A percentile compares a stretch with the other conserved stretches of the same genome.
These are phyloP conservation scores for Pichia exigua DNA, from an alignment of 805 yeast species.

Conservation along the genomic window DNA sequence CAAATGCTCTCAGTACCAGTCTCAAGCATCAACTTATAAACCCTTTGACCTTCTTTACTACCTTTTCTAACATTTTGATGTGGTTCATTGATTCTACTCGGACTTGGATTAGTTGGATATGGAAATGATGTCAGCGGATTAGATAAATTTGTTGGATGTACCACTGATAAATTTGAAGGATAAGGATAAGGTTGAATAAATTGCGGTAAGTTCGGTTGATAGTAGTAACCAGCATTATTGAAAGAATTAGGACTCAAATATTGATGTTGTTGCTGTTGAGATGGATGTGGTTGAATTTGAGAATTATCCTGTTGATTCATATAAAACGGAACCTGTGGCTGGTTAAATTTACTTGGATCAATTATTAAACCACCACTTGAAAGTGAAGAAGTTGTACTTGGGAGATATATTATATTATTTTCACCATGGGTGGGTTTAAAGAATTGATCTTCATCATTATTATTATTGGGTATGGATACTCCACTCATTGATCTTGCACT, in stretches of 20 bases:
- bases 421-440: not conserved
- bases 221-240: not conserved
- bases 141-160: not conserved
- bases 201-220: not conserved
- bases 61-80: not conserved
- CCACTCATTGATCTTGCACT: constrained; percentile 17
- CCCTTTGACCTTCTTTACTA: constrained; percentile 42
- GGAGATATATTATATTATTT: not conserved
- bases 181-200: not conserved
- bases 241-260: not conserved
- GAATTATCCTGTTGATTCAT: not conserved
- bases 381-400: not conserved
- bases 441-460: not conserved
- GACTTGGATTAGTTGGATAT: not conserved
- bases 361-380: not conserved
- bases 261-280: not conserved
- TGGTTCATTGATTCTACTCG: not conserved
- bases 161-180: not conserved
- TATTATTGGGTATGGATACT: not conserved
- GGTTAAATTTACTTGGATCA: not conserved
- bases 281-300: not conserved
- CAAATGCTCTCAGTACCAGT: constrained; percentile 60
- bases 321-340: not conserved
- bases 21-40: constrained; percentile 55
- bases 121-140: not conserved